Base-by-base conservation (phyloP, 169 alveolate species). In the Babesia bigemina region DNA sequence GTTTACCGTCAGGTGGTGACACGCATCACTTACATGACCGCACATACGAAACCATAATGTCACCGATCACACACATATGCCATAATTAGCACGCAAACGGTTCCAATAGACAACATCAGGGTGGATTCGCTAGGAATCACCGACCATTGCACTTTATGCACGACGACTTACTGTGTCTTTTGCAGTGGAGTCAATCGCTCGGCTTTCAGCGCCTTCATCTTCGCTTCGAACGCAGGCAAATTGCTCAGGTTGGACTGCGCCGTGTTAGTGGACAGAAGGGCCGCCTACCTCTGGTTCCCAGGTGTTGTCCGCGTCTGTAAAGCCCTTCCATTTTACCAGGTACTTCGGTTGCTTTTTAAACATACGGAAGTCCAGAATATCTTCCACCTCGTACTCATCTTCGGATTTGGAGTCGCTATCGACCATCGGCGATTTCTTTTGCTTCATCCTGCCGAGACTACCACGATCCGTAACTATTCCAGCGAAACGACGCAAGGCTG, bases 241-340 rank as follows among this genome's bases (percentile, higher is more conserved):
- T 73, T 63, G 13, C 77, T 82, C 66, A 82, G 70, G 65, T 82
- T 82, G 26, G 42, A 72, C 89, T 82, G 56, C 28, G 16, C 45
- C 33, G 14, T 11, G 14, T 24, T 2, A 26, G 61, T 11, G 24
- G 21, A 47, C 6, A 21, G 28, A 17, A 6, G 28, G 14, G 55
- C 4, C 10, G 9, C 16, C 8, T 60, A 82, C 89, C 85, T 89
- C 94, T 17, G 94, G 94, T 69, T 89, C 94, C 94, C 94, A 89
- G 12, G 94, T 89, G 74, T 89, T 86, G 55, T 89, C 94, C 71
- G 73, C 82, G 69, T 83, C 88, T 22, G 91, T 85, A 76, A 81
- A 89, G 47, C 94, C 94, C 76, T 85, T 85, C 94, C 94, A 89
- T 58, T 86, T 85, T 28, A 89, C 91, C 57, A 85, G 70, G 73